A percentile compares a stretch with the other conserved stretches of the same genome.
Conservation (phyloP, 148 eudicot species). For the Arbutus unedo region DNA sequence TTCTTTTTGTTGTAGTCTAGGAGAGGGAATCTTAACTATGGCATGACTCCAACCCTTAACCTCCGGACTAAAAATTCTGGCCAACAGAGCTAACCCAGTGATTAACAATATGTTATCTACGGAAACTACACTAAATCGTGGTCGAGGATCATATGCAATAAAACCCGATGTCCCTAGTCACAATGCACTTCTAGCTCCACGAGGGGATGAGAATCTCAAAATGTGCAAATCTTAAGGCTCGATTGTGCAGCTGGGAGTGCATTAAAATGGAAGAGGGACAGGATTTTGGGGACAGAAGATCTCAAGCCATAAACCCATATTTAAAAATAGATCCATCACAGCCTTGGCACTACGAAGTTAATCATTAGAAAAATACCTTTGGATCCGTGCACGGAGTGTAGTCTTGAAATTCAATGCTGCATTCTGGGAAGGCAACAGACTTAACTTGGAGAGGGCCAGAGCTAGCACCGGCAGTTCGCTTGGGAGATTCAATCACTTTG, state of each 20-base stretch:
- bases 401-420: slow-evolving; percentile 62
- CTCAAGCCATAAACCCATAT: neutral
- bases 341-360: neutral
- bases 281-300: neutral
- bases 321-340: neutral
- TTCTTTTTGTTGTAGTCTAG: neutral
- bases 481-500: slow-evolving; percentile 21
- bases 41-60: neutral
- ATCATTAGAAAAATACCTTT: slow-evolving; percentile 35
- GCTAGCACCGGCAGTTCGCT: slow-evolving; percentile 13
- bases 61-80: neutral
- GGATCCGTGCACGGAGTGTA: slow-evolving; percentile 97
- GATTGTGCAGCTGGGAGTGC: neutral
- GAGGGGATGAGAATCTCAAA: neutral
- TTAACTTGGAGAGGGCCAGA: slow-evolving; percentile 45
- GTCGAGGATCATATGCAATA: neutral
- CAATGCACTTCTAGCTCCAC: neutral
- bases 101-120: neutral
- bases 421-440: slow-evolving; percentile 57
- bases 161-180: neutral
- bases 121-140: neutral
- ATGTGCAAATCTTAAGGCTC: too few relatives aligned
- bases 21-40: neutral
- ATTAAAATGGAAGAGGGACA: neutral
- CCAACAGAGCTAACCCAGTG: neutral